Conservation (phyloP, 2,329 filamentous ascomycete species). For the Bipolaris victoriae region DNA sequence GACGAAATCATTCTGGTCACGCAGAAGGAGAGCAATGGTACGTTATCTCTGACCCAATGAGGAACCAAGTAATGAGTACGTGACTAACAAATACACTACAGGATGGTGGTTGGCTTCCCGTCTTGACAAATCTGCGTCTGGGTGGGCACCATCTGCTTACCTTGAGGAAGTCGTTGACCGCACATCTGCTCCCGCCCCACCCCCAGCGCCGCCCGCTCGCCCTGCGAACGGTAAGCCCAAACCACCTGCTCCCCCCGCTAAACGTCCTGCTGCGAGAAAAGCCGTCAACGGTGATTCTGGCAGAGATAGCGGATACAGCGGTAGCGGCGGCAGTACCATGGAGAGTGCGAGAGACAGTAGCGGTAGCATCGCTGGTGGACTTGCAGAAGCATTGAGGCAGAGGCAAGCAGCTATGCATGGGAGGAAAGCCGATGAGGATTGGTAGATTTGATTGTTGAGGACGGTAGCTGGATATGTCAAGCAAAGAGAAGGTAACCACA, state of each 20-base stretch:
- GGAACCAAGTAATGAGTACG: neutral
- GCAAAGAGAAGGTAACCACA: neutral
- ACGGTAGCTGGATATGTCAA: neutral
- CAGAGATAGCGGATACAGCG: slow-evolving; percentile 66
- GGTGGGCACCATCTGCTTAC: slow-evolving; percentile 94
- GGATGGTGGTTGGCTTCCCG: slow-evolving; percentile 97
- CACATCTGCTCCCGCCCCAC: slow-evolving; percentile 62
- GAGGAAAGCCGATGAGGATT: slow-evolving; percentile 48
- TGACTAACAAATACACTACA: slow-evolving; percentile 49
- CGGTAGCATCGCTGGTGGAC: slow-evolving; percentile 55
- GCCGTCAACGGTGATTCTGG: slow-evolving; percentile 64
- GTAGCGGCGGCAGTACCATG: slow-evolving; percentile 46
- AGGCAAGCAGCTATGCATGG: slow-evolving; percentile 58
- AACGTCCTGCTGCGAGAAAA: slow-evolving; percentile 77
- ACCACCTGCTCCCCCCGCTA: slow-evolving; percentile 78
- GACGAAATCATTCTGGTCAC: slow-evolving; percentile 86
- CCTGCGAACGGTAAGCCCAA: slow-evolving; percentile 73
- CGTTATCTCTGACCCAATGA: slow-evolving; percentile 40
- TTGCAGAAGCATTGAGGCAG: slow-evolving; percentile 58
- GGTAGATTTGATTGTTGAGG: slow-evolving; percentile 20
- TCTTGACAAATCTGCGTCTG: slow-evolving; percentile 70
- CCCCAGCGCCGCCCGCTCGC: slow-evolving; percentile 58
- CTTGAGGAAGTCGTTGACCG: slow-evolving; percentile 74
- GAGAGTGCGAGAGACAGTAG: slow-evolving; percentile 50
- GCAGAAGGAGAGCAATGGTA: slow-evolving; percentile 96